Evolutionary conservation across 2,329 filamentous ascomycete species (phyloP).

Genomic region (Alternaria sp.): DNA sequence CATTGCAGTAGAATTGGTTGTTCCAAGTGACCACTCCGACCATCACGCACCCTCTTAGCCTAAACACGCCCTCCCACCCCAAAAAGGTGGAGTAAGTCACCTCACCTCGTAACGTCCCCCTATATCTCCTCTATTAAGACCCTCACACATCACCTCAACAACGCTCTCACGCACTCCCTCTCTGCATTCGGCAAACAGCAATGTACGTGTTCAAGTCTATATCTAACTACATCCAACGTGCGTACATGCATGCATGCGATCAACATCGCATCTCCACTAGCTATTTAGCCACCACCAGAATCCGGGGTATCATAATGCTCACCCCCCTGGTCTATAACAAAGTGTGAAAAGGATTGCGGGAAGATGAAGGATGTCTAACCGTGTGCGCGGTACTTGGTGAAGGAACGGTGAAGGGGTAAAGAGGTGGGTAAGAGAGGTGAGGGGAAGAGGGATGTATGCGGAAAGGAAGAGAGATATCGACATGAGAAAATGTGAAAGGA

Average conservation of each 20-base stretch:
- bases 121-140: neutral
- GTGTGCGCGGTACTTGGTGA: neutral
- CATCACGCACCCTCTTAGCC: neutral
- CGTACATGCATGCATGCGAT: neutral
- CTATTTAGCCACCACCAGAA: conserved; percentile 7
- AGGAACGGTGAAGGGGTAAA: neutral
- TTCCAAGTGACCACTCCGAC: neutral
- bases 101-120: neutral
- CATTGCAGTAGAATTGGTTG: neutral
- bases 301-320: conserved; percentile 1
- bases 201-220: neutral
- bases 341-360: neutral
- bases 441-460: neutral
- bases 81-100: neutral
- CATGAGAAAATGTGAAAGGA: neutral
- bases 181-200: neutral
- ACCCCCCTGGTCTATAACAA: conserved; percentile 3
- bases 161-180: neutral
- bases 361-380: neutral
- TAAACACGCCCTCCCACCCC: neutral
- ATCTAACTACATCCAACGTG: neutral
- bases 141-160: neutral
- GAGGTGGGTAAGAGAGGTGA: neutral
- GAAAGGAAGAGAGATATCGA: neutral
- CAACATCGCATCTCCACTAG: neutral